A percentile compares a stretch with the other conserved stretches of the same genome.
phyloP scores from a whole-genome alignment of 768 basidiomycete genomes.

The Suillus subalutaceus region DNA sequence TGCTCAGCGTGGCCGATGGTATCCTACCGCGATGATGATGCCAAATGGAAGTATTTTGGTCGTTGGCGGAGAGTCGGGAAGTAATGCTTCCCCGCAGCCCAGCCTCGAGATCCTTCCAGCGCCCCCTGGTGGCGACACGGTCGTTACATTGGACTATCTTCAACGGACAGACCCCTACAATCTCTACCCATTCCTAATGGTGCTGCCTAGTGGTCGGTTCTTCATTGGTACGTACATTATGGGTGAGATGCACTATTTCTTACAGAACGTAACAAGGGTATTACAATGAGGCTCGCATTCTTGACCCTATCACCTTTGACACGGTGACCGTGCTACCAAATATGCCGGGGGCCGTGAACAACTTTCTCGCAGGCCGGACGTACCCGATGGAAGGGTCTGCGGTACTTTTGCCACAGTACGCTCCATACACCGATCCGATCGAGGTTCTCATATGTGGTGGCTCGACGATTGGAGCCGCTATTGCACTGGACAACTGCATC shows the following conservation, averaged over 20 bases:
- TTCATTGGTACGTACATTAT: conserved; percentile 57
- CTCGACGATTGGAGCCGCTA: conserved; percentile 55
- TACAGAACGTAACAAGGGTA: conserved; percentile 49
- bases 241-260: neutral
- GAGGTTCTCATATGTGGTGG: conserved; percentile 77
- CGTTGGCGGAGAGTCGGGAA: conserved; percentile 75
- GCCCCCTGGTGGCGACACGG: conserved; percentile 63
- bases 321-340: conserved; percentile 67
- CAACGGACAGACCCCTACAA: conserved; percentile 78
- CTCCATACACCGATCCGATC: conserved; percentile 77
- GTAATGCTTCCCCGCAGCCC: conserved; percentile 66
- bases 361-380: conserved; percentile 72
- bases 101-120: conserved; percentile 74
- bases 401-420: conserved; percentile 66
- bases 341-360: conserved; percentile 73
- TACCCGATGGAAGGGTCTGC: conserved; percentile 79
- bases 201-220: conserved; percentile 69
- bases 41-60: conserved; percentile 76
- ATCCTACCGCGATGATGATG: conserved; percentile 67
- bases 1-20: conserved; percentile 66
- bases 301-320: conserved; percentile 66
- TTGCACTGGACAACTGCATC: conserved; percentile 71
- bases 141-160: conserved; percentile 65
- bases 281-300: conserved; percentile 80
- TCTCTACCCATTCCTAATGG: conserved; percentile 75